Conservation (phyloP, 2,329 filamentous ascomycete genomes). For the Seiridium cupressi region DNA sequence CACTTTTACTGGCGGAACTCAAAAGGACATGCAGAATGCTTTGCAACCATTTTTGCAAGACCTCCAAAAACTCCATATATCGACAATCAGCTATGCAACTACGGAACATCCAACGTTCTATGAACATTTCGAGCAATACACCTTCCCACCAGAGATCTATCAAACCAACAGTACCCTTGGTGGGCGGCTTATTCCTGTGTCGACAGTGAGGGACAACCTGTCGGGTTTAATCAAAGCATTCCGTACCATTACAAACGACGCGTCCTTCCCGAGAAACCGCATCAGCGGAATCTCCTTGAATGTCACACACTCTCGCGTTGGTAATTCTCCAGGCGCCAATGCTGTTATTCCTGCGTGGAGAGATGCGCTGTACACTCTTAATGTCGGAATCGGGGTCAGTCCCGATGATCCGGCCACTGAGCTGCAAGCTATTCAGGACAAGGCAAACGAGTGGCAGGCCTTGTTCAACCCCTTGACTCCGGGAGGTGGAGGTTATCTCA, state of each 20-base stretch:
- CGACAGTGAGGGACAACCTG: not conserved
- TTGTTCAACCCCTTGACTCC: constrained; percentile 33
- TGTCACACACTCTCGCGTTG: not conserved
- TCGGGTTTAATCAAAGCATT: not conserved
- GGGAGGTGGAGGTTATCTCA: constrained; percentile 21
- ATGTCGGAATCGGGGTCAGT: not conserved
- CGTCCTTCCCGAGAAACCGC: too few relatives aligned
- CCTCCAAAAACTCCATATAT: too few relatives aligned
- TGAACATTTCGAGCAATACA: too few relatives aligned
- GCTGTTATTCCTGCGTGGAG: constrained; percentile 33
- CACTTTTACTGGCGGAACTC: not conserved
- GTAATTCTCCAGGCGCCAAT: constrained; percentile 15
- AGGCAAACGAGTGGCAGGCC: constrained; percentile 12
- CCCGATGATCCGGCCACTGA: not conserved
- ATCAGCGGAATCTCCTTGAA: not conserved
- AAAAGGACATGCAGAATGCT: not conserved
- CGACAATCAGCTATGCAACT: too few relatives aligned
- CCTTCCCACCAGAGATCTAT: not conserved
- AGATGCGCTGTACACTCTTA: constrained; percentile 16
- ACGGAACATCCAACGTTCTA: too few relatives aligned
- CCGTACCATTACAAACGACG: not conserved
- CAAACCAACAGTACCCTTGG: not conserved
- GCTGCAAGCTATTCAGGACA: not conserved
- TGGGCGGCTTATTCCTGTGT: not conserved
- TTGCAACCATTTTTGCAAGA: too few relatives aligned